Evolutionary conservation across 108 stramenopile genomes (phyloP).

Genomic region (Nitzschia putrida): DNA sequence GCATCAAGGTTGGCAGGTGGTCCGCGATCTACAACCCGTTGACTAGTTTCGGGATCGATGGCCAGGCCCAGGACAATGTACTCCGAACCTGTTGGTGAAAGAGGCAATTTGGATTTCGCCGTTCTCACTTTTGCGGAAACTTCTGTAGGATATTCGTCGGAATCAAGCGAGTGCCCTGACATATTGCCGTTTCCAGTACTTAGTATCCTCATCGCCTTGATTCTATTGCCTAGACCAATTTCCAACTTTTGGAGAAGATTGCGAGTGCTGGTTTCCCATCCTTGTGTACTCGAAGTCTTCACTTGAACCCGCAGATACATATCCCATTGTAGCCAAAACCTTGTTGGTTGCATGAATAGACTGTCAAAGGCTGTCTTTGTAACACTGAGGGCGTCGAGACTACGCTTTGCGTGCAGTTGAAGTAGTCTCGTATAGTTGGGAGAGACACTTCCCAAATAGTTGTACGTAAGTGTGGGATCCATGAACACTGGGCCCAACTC

Average conservation of each 20-base stretch:
- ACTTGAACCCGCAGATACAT: slow-evolving; percentile 65
- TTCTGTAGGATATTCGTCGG: slow-evolving; percentile 36
- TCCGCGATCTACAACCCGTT: slow-evolving; percentile 78
- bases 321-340: slow-evolving; percentile 82
- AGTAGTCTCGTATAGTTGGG: slow-evolving; percentile 65
- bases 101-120: slow-evolving; percentile 3
- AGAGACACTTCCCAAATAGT: slow-evolving; percentile 77
- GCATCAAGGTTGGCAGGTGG: slow-evolving; percentile 71
- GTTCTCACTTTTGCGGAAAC: slow-evolving; percentile 3
- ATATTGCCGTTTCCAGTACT: slow-evolving; percentile 75
- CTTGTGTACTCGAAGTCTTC: slow-evolving; percentile 30
- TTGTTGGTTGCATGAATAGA: slow-evolving; percentile 62
- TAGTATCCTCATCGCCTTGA: slow-evolving; percentile 53
- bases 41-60: slow-evolving; percentile 66
- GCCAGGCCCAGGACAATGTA: slow-evolving; percentile 56
- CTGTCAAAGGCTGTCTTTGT: slow-evolving; percentile 48
- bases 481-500: slow-evolving; percentile 64
- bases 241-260: slow-evolving; percentile 52
- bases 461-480: slow-evolving; percentile 80
- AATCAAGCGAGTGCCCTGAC: slow-evolving; percentile 7
- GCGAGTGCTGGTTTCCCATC: slow-evolving; percentile 56
- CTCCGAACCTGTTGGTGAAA: slow-evolving; percentile 31
- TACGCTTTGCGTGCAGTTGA: slow-evolving; percentile 52
- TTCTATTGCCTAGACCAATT: slow-evolving; percentile 71
- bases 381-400: slow-evolving; percentile 36